Conservation (phyloP, 257 asterid genomes). For the Cordia subcordata region DNA sequence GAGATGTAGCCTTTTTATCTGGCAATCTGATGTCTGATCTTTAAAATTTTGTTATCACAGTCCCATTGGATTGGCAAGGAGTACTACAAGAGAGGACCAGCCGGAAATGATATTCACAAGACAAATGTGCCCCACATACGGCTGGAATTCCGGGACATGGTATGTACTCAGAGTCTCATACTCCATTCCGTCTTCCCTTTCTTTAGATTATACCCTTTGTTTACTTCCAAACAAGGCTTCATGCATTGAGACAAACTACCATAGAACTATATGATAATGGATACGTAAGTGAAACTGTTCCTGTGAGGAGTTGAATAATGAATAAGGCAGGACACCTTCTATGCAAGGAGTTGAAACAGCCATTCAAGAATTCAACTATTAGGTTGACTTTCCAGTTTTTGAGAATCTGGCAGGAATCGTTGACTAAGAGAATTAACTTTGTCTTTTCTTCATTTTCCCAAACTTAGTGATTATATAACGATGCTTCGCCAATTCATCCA, state of each 20-base stretch:
- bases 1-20: neutral
- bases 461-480: no score
- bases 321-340: no score
- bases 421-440: no score
- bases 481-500: no score
- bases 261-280: neutral
- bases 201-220: neutral
- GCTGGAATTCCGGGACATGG: conserved; percentile 91
- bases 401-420: no score
- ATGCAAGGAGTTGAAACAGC: no score
- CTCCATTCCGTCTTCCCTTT: neutral
- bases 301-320: no score
- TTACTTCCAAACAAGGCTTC: neutral
- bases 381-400: no score
- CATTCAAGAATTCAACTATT: no score
- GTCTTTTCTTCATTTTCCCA: no score
- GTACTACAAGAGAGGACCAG: conserved; percentile 84
- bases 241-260: neutral
- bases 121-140: conserved; percentile 96
- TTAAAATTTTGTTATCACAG: conserved; percentile 30
- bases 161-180: conserved; percentile 14
- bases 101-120: conserved; percentile 92
- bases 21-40: neutral
- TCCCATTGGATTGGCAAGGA: conserved; percentile 92
- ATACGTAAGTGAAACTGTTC: no score